Evolutionary conservation across 768 basidiomycete genomes (phyloP).

Genomic region (Neoboletus brunneissimus): DNA sequence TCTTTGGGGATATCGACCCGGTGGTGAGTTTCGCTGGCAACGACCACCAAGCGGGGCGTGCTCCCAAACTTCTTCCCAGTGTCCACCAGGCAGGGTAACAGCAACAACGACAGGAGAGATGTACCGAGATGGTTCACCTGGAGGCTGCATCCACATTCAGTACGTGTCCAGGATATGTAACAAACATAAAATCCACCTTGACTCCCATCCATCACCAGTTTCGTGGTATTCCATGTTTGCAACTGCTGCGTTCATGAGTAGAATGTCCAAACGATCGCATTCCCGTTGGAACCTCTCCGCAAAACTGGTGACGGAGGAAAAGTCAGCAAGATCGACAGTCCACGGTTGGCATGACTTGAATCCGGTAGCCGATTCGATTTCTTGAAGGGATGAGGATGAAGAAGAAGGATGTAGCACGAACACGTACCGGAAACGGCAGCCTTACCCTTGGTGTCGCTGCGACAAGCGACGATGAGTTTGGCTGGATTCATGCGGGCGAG

Average conservation of each 20-base stretch:
- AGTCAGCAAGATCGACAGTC: constrained; percentile 15
- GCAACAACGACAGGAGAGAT: constrained; percentile 29
- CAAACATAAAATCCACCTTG: constrained; percentile 18
- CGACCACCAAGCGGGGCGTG: constrained; percentile 30
- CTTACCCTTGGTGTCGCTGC: constrained; percentile 25
- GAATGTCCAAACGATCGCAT: constrained; percentile 22
- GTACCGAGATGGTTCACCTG: constrained; percentile 38
- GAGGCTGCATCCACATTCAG: constrained; percentile 17
- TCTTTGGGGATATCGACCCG: constrained; percentile 17
- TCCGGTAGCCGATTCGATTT: constrained; percentile 24
- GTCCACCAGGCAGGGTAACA: constrained; percentile 31
- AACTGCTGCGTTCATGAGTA: constrained; percentile 45
- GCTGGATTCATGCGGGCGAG: constrained; percentile 31
- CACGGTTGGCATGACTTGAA: constrained; percentile 22
- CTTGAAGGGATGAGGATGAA: constrained; percentile 3
- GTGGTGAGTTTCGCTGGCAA: constrained; percentile 31
- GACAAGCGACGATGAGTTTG: constrained; percentile 29
- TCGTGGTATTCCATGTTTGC: constrained; percentile 6
- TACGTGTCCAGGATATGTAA: neutral
- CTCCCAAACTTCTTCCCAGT: constrained; percentile 24
- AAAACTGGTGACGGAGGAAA: constrained; percentile 14
- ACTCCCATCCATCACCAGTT: constrained; percentile 48
- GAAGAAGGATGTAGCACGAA: neutral
- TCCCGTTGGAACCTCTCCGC: constrained; percentile 7
- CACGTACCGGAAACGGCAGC: constrained; percentile 22